Base-by-base conservation (phyloP, 202 grass and related monocot species). In the Panicum hallii region DNA sequence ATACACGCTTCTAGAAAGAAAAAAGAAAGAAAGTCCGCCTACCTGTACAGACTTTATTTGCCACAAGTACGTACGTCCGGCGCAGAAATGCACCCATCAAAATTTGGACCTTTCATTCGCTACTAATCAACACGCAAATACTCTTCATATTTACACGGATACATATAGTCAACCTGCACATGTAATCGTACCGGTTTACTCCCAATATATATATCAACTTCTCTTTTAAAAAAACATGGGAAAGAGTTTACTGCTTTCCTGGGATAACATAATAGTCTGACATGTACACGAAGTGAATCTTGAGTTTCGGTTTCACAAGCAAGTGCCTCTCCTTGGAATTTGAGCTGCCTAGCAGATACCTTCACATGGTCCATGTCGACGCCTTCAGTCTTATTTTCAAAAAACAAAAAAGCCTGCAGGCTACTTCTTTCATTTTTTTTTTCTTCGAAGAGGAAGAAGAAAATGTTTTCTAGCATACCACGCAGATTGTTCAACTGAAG, bases 321-420 rank as follows among this genome's bases (percentile, higher is more conserved):
- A 38, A 82, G 11, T 61, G 67, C 53, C 26, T 30, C 52, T 73
- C 54, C 68, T 85, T 41, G 32, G 49, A 61, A 41, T 38, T 70
- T 36, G 49, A 48, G 40, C 42, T 28, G 23, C 22, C n/a, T 26
- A 60, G 20, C 50, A 74, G 56, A 63, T 80, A 43, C 62, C 30
- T 80, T 42, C 62, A 79, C 78, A 80, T 80, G 78, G 60, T 8
- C 63, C 7, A 36, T 67, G 77, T 54, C 62, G 43, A 63, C 16
- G 1, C 60, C 9, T 63, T 54, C 52, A 19, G 16, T 56, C 17
- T 55, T 38, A 38, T 38, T 38, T 4, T 4, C 36, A 3, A 38
- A 38, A 38, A 38, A 38, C 0, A 38, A 38, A 34, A 26, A 38
- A 38, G 32, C 32, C 32, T 32, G 20, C 16, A 62, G 22, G 30